phyloP scores from a whole-genome alignment of 257 asterid genomes.

The Knoxia roxburghii region DNA sequence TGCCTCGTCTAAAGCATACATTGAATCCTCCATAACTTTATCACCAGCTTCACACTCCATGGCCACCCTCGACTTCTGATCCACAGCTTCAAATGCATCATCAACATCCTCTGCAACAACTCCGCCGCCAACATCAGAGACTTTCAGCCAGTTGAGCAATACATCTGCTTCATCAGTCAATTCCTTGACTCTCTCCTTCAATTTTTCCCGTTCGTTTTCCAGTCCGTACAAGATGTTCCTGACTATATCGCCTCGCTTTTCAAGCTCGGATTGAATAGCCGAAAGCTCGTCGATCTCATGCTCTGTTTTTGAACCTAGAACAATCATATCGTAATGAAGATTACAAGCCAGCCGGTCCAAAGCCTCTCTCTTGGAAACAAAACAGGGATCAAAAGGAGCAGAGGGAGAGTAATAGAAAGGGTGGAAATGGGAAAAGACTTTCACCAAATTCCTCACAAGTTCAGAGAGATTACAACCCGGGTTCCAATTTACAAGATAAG shows the following conservation, averaged over 20 bases:
- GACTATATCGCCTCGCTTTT: slow-evolving; percentile 19
- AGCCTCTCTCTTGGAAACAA: slow-evolving; percentile 44
- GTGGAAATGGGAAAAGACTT: slow-evolving; percentile 39
- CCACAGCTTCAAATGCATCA: slow-evolving; percentile 46
- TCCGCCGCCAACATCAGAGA: slow-evolving; percentile 7
- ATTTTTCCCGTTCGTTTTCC: slow-evolving; percentile 21
- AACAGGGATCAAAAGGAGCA: slow-evolving; percentile 23
- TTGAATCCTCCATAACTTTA: slow-evolving; percentile 43
- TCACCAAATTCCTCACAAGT: slow-evolving; percentile 37
- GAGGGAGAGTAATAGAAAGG: slow-evolving; percentile 31
- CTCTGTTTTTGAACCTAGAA: slow-evolving; percentile 14
- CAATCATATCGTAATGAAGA: slow-evolving; percentile 29
- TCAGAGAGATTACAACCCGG: slow-evolving; percentile 35
- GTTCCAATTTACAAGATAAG: slow-evolving; percentile 43
- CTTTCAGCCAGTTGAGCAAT: slow-evolving; percentile 41
- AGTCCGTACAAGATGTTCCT: slow-evolving; percentile 11
- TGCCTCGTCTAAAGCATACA: slow-evolving; percentile 37
- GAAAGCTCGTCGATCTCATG: slow-evolving; percentile 33
- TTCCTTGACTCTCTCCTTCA: slow-evolving; percentile 25
- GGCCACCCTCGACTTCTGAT: slow-evolving; percentile 25
- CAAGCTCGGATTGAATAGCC: slow-evolving; percentile 24
- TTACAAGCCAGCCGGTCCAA: slow-evolving; percentile 36
- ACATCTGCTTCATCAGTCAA: slow-evolving; percentile 37
- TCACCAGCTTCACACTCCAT: slow-evolving; percentile 38
- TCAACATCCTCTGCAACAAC: slow-evolving; percentile 12